A percentile compares a stretch with the other conserved stretches of the same genome.
Conservation (phyloP, 2,329 filamentous ascomycete species). For the Fonsecaea nubica region DNA sequence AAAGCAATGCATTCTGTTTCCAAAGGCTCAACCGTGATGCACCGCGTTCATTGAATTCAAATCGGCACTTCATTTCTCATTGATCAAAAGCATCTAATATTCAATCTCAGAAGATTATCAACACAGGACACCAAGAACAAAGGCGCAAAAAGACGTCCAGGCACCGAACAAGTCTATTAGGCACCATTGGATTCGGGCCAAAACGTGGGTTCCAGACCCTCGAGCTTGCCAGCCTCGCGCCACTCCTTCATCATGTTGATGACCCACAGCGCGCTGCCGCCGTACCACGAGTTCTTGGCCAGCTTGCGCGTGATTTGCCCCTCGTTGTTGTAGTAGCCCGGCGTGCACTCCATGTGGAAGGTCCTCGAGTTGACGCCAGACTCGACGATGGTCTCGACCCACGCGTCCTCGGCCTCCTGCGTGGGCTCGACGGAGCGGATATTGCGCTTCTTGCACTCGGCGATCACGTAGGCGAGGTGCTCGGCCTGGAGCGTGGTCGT, state of each 20-base stretch:
- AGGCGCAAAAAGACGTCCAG: neutral
- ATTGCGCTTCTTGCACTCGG: conserved; percentile 23
- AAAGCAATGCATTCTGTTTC: no score
- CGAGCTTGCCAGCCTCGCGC: neutral
- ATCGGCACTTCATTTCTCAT: neutral
- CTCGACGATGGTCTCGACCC: conserved; percentile 31
- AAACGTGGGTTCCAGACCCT: neutral
- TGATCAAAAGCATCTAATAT: neutral
- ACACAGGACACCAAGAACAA: neutral
- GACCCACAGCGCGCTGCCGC: neutral
- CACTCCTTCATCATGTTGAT: conserved; percentile 3
- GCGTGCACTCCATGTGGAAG: conserved; percentile 33
- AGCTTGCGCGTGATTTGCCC: conserved; percentile 13
- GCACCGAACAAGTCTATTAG: neutral
- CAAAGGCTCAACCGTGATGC: no score
- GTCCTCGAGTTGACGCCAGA: conserved; percentile 10
- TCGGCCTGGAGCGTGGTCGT: conserved; percentile 32
- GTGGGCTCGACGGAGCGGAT: conserved; percentile 32
- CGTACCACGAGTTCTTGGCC: conserved; percentile 2
- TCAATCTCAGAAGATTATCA: neutral
- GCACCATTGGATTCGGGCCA: neutral
- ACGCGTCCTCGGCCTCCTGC: conserved; percentile 30
- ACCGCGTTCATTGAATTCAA: neutral
- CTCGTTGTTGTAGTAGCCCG: conserved; percentile 36
- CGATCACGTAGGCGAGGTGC: conserved; percentile 32